Percentiles rank a stretch among this genome's conserved stretches.
Conservation (phyloP, 257 asterid species). For the Lantana camara region DNA sequence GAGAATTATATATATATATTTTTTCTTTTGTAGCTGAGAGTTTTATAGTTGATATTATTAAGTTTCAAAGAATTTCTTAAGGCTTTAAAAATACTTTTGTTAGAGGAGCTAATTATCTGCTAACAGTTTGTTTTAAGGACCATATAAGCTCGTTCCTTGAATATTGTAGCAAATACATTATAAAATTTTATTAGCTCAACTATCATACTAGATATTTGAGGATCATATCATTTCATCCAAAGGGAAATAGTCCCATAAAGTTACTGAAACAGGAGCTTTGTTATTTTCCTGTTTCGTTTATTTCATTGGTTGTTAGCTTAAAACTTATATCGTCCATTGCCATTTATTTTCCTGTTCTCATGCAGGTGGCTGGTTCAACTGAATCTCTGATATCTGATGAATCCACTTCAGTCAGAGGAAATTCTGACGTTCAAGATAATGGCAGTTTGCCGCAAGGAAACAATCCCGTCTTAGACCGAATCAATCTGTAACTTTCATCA, state of each 20-base stretch:
- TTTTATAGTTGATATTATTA: too few relatives aligned
- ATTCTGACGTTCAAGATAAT: conserved; percentile 27
- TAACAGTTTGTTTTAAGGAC: too few relatives aligned
- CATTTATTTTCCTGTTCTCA: conserved; percentile 2
- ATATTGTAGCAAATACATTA: too few relatives aligned
- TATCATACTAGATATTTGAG: too few relatives aligned
- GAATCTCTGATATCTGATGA: conserved; percentile 33
- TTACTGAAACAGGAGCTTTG: background rate
- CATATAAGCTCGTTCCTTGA: too few relatives aligned
- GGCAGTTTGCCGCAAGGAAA: conserved; percentile 31
- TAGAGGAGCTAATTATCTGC: too few relatives aligned
- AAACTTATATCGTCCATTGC: background rate
- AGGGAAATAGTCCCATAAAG: background rate
- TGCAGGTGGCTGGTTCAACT: conserved; percentile 32
- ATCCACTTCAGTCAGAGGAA: conserved; percentile 30
- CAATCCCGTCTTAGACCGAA: conserved; percentile 49
- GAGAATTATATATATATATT: background rate
- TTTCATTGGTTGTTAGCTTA: background rate
- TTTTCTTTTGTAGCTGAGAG: background rate
- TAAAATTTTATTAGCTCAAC: too few relatives aligned
- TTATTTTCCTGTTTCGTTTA: background rate
- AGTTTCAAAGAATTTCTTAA: too few relatives aligned
- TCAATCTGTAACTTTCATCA: conserved; percentile 57
- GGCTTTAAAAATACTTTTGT: too few relatives aligned
- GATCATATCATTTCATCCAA: background rate